These are phyloP conservation scores for Microsporum audouinii DNA, from an alignment of 2,329 filamentous ascomycete species.

Conservation along the genomic window DNA sequence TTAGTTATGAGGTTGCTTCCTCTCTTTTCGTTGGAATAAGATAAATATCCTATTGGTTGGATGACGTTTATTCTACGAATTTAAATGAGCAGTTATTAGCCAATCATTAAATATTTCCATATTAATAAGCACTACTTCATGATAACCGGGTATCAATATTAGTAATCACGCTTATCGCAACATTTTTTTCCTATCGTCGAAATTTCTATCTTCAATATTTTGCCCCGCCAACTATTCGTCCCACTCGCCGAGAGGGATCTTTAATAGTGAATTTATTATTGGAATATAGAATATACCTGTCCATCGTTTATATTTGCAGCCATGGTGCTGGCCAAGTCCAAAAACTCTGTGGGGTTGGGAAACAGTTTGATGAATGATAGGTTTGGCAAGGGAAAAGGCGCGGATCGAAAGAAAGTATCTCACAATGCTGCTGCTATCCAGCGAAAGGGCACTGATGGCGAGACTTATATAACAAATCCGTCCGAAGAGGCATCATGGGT, in stretches of 20 bases:
- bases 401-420: conserved; percentile 64
- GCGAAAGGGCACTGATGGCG: conserved; percentile 60
- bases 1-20: too few relatives aligned
- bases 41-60: too few relatives aligned
- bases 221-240: not conserved
- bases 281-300: not conserved
- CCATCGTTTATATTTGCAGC: conserved; percentile 17
- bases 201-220: not conserved
- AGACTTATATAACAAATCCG: conserved; percentile 84
- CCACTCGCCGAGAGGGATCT: not conserved
- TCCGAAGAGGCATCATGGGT: conserved; percentile 90
- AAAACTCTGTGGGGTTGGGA: conserved; percentile 86
- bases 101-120: too few relatives aligned
- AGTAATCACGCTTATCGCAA: not conserved
- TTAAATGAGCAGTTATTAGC: too few relatives aligned
- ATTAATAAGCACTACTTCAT: not conserved
- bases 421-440: conserved; percentile 53
- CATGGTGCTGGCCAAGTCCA: conserved; percentile 81
- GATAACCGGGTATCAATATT: not conserved
- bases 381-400: conserved; percentile 84
- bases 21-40: too few relatives aligned
- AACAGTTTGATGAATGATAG: conserved; percentile 98
- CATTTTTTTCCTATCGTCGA: not conserved
- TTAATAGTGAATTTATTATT: not conserved
- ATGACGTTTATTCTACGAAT: too few relatives aligned